These are phyloP conservation scores for Candida mesenterica DNA, from an alignment of 1,139 yeast species.

Conservation along the genomic window DNA sequence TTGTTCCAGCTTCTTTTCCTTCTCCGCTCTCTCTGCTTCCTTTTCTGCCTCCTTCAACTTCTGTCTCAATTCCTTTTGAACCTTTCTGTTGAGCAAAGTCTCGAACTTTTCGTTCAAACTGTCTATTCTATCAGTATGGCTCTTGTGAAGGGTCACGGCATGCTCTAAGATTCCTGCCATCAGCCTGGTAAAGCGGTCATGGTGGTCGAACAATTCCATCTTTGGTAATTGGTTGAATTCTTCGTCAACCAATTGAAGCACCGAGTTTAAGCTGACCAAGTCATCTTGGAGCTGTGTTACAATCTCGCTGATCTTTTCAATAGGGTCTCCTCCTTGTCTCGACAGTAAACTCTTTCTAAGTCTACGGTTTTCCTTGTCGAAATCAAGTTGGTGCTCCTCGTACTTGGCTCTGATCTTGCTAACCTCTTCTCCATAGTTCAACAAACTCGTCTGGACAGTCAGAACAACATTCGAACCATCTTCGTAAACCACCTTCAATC, in stretches of 20 bases:
- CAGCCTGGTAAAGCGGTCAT: constrained; percentile 24
- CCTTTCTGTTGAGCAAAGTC: constrained; percentile 34
- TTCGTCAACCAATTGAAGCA: constrained; percentile 26
- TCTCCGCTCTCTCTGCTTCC: constrained; percentile 18
- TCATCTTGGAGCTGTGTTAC: constrained; percentile 35
- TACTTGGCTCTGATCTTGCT: constrained; percentile 39
- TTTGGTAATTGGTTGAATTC: constrained; percentile 20
- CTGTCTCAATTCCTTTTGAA: constrained; percentile 35
- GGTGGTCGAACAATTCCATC: constrained; percentile 8
- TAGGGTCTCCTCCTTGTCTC: constrained; percentile 35
- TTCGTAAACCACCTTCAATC: constrained; percentile 39
- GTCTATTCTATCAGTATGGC: constrained; percentile 41
- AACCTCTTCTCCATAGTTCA: constrained; percentile 46
- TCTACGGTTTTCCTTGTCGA: constrained; percentile 48
- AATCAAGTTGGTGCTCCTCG: constrained; percentile 44
- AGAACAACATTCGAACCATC: constrained; percentile 40
- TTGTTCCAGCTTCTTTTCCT: constrained; percentile 15
- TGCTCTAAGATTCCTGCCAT: constrained; percentile 36
- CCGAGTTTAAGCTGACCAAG: constrained; percentile 28
- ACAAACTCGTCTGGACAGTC: constrained; percentile 43
- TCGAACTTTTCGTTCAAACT: constrained; percentile 35
- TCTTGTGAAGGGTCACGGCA: constrained; percentile 30
- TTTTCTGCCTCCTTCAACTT: constrained; percentile 28
- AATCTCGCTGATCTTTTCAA: constrained; percentile 33
- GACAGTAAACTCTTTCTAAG: constrained; percentile 30